Evolutionary conservation across 192 early-diverging fungal species (phyloP), one percentile per base, ranked within the genome.

Genomic region (Coemansia sp.): DNA sequence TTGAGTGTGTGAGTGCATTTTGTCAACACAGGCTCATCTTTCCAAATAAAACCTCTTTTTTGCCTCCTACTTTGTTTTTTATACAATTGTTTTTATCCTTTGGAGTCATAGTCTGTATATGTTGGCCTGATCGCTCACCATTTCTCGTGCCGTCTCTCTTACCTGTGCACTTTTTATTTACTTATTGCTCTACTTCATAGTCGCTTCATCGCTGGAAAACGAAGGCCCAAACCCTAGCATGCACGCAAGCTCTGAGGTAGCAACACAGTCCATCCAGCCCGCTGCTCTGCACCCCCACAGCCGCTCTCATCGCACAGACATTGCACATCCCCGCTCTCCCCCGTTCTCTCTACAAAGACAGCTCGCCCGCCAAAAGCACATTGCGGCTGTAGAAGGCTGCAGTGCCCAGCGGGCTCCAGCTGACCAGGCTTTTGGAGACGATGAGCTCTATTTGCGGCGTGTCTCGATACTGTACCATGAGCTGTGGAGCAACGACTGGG

Each of bases 391-490:
- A 26, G 16, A 34, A 15, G 38, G 38, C 46, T 59, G 69, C 23
- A n/a, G 53, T 23, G 9, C 33, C 55, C 30, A 52, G 53, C n/a
- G n/a, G n/a, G 18, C 55, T 35, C 23, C 21, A 21, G 24, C 10
- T 15, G 30, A 16, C 24, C 52, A 16, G 44, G 30, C 21, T 43
- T n/a, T 43, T 16, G 23, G 55, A 34, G 74, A 82, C 10, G 79
- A 82, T 35, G 74, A 76, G 68, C 46, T 73, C 55, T 82, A 82
- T 34, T 41, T 82, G 67, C 70, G 79, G n/a, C 79, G 74, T 24
- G 79, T 73, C 14, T 82, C 79, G 6, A 67, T 76, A 5, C 71
- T 82, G 33, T 82, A 82, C 56, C 79, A 82, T 15, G 79, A 82
- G 68, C 63, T 82, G 55, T 82, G 79, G 79, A 73, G 43, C 67